Evolutionary conservation across 805 yeast species (phyloP), one percentile per base, ranked within the genome.

Genomic region (Lipomyces anomalus): DNA sequence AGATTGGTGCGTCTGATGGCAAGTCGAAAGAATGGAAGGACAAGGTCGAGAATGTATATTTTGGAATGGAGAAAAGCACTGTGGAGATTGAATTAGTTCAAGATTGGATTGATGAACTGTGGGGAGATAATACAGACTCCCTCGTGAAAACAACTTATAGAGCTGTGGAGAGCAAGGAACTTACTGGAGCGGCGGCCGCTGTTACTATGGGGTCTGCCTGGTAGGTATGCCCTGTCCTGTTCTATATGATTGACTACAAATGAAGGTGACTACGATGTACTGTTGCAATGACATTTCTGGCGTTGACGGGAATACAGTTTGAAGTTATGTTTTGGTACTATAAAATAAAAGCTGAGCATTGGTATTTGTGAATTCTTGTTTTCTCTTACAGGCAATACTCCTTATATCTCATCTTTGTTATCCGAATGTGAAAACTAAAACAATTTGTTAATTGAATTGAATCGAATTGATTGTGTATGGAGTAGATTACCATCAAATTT

Each of bases 1-100:
- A 88, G 57, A 74, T 87, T 17, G 72, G 76, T 3, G 71, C 63
- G 9, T 66, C 66, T n/a, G 62, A 51, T 17, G 57, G 46, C 5
- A 42, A 30, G 16, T 38, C 40, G 3, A 59, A 57, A 43, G 64
- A 59, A 38, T 67, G 65, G 67, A 55, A 46, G 43, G 63, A 52
- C 48, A 60, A 54, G 35, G 53, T 49, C 46, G 67, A 61, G 47
- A 50, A 40, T 9, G 30, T 26, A 13, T 67, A 61, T 54, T 68
- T 78, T 61, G 70, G 64, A 13, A 26, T 26, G 30, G 30, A 9
- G 30, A 9, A 13, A 9, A 26, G 30, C 30, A 9, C 9, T 13
- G 30, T 26, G 11, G 13, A 9, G 30, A 13, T 13, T 13, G 30
- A 9, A 9, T 9, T 9, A 9, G 30, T 13, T 9, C 30, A 26